Evolutionary conservation across 140 eudicot genomes (phyloP).

Genomic region (Anethum foeniculum): DNA sequence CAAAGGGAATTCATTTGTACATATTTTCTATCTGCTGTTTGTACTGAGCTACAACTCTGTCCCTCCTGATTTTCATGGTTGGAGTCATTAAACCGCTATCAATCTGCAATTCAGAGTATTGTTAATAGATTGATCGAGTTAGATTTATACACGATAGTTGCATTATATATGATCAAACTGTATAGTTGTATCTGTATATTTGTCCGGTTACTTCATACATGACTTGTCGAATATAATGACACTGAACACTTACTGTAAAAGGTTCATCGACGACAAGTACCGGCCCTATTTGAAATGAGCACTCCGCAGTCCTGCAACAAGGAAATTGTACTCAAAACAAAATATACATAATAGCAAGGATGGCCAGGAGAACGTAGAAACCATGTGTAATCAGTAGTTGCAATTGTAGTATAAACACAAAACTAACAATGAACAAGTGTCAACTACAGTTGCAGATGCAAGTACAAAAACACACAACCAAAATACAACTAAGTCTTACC

Average conservation of each 20-base stretch:
- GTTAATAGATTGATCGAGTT: not conserved
- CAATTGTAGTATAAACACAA: not conserved
- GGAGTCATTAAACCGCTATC: conserved; percentile 94
- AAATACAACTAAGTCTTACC: conserved; percentile 34
- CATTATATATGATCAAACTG: not conserved
- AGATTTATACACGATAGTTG: too few species aligned
- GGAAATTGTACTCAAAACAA: conserved; percentile 1
- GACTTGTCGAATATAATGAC: not conserved
- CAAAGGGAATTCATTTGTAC: conserved; percentile 32
- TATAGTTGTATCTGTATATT: too few species aligned
- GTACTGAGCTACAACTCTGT: conserved; percentile 61
- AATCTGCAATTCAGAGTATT: conserved; percentile 41
- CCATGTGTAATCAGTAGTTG: not conserved
- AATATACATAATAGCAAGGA: not conserved
- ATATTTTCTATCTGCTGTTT: conserved; percentile 56
- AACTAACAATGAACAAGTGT: not conserved
- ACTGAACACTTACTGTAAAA: conserved; percentile 47
- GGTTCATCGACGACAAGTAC: conserved; percentile 81
- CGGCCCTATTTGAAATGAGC: conserved; percentile 88
- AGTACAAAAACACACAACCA: not conserved
- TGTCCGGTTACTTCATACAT: not conserved
- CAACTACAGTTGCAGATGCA: not conserved
- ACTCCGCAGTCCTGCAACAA: conserved; percentile 71
- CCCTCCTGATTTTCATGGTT: conserved; percentile 83
- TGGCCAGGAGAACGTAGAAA: not conserved